phyloP scores from a whole-genome alignment of 176 grass and related monocot genomes.

The Eleusine indica region DNA sequence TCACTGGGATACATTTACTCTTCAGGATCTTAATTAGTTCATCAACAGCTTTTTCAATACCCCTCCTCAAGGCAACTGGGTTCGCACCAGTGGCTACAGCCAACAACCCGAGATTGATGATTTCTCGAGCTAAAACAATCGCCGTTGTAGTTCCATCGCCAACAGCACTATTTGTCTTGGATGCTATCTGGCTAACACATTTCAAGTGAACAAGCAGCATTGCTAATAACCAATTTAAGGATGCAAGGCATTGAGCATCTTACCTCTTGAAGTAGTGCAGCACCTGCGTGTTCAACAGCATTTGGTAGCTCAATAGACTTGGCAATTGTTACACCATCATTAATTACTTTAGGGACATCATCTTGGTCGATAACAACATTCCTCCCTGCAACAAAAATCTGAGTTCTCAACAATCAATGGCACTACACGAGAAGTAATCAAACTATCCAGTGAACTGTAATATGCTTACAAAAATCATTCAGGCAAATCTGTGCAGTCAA shows the following conservation, averaged over 20 bases:
- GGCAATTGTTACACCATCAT: slow-evolving; percentile 88
- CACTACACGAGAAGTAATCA: slow-evolving; percentile 33
- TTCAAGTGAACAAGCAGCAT: slow-evolving; percentile 28
- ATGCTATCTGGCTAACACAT: slow-evolving; percentile 62
- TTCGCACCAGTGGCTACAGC: slow-evolving; percentile 81
- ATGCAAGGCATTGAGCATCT: not conserved
- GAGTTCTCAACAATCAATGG: slow-evolving; percentile 40
- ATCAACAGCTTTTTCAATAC: slow-evolving; percentile 79
- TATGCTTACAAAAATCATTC: not conserved
- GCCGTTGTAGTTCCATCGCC: slow-evolving; percentile 94
- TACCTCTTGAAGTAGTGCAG: slow-evolving; percentile 84
- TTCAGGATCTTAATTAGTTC: slow-evolving; percentile 71
- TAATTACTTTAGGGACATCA: slow-evolving; percentile 90
- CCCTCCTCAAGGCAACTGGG: slow-evolving; percentile 85
- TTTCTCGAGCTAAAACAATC: slow-evolving; percentile 87
- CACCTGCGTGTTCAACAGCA: slow-evolving; percentile 80
- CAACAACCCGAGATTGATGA: slow-evolving; percentile 81
- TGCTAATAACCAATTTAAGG: not conserved
- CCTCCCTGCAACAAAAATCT: slow-evolving; percentile 61
- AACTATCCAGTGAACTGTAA: not conserved
- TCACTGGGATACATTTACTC: slow-evolving; percentile 65
- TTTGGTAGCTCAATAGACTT: slow-evolving; percentile 80
- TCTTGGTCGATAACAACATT: slow-evolving; percentile 92
- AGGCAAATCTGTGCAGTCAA: not conserved
- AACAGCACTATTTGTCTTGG: slow-evolving; percentile 76